A percentile compares a stretch with the other conserved stretches of the same genome.
phyloP scores from a whole-genome alignment of 2,329 filamentous ascomycete species.

The Aspergillus sp. region DNA sequence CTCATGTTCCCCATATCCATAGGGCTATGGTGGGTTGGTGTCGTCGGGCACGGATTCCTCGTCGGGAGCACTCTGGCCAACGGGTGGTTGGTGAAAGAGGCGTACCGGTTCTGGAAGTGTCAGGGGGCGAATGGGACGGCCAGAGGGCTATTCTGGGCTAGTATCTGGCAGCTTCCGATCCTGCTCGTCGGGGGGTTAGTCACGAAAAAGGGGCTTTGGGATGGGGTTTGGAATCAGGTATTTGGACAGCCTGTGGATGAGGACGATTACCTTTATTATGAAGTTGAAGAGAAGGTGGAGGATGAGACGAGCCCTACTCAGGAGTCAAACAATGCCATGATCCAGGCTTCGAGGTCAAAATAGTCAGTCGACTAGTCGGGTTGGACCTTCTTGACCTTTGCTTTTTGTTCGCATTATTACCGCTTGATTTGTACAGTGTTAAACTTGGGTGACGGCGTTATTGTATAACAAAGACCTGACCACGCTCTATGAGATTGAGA shows the following conservation, averaged over 20 bases:
- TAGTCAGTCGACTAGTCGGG: not conserved
- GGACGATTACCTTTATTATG: slow-evolving; percentile 48
- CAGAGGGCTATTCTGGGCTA: slow-evolving; percentile 87
- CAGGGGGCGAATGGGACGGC: slow-evolving; percentile 74
- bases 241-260: slow-evolving; percentile 52
- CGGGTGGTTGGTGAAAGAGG: slow-evolving; percentile 72
- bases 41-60: slow-evolving; percentile 81
- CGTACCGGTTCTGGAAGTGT: slow-evolving; percentile 69
- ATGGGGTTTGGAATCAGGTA: slow-evolving; percentile 64
- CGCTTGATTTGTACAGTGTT: not conserved
- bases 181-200: slow-evolving; percentile 83
- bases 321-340: not conserved
- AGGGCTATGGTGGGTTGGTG: slow-evolving; percentile 65
- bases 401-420: not conserved
- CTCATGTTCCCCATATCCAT: slow-evolving; percentile 80
- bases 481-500: too few species aligned
- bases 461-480: not conserved
- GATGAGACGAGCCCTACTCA: not conserved
- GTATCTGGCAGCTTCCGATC: slow-evolving; percentile 88
- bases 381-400: not conserved
- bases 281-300: slow-evolving; percentile 39
- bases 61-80: slow-evolving; percentile 75
- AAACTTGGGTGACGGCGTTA: not conserved
- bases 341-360: not conserved
- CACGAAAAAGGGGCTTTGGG: slow-evolving; percentile 90